Evolutionary conservation across 2,329 filamentous ascomycete species (phyloP).

Genomic region (Aspergillus tamarii): DNA sequence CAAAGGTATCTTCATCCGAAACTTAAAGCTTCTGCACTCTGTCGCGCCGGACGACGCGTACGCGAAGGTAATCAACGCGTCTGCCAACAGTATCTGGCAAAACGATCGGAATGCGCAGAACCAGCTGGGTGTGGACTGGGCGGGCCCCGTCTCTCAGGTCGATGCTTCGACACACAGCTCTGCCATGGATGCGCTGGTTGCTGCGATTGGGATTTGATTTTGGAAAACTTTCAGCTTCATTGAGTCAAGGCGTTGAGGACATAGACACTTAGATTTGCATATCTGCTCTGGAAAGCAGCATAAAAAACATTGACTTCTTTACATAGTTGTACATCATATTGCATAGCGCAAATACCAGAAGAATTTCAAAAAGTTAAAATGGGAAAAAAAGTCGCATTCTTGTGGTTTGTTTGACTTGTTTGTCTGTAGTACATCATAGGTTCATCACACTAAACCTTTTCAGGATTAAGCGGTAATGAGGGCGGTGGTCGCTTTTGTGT

Average conservation of each 20-base stretch:
- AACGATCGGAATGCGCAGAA: conserved; percentile 57
- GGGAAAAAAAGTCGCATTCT: background rate
- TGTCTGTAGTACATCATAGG: too few relatives aligned
- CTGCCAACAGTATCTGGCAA: conserved; percentile 68
- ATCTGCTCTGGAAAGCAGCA: background rate
- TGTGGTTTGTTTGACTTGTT: background rate
- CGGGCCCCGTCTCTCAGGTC: conserved; percentile 60
- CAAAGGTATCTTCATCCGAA: conserved; percentile 72
- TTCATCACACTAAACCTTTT: background rate
- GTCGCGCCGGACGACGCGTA: conserved; percentile 56
- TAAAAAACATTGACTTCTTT: background rate
- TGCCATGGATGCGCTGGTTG: conserved; percentile 69
- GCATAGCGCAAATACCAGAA: background rate
- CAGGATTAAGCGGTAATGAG: background rate
- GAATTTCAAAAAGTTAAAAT: background rate
- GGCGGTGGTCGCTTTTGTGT: background rate
- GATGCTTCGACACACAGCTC: conserved; percentile 65
- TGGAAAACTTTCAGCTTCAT: background rate
- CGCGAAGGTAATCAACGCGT: conserved; percentile 59
- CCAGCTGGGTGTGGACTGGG: conserved; percentile 66
- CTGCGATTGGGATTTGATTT: conserved; percentile 44
- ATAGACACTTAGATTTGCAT: background rate
- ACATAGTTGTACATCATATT: background rate
- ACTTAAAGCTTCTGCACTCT: conserved; percentile 61
- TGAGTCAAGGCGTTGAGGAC: background rate